Evolutionary conservation across 257 asterid genomes (phyloP), one percentile per base, ranked within the genome.

Genomic region (Solanum etuberosum): DNA sequence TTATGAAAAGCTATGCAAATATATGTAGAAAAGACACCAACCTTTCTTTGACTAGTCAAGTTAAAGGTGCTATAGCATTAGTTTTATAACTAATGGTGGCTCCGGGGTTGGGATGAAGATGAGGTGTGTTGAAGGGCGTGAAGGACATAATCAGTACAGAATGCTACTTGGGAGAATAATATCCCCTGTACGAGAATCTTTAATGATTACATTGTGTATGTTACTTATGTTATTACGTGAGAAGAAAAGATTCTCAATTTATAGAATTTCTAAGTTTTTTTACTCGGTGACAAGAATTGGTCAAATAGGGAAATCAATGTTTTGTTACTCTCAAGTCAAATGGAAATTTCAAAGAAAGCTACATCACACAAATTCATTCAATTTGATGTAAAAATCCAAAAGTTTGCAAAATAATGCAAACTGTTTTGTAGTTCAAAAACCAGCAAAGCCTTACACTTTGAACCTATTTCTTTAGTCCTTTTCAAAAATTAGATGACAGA

Each of bases 71-170:
- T 61, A 9, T 61, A n/a, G 29, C 68, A 57, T 20, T 21, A 57
- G 67, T 57, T 57, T 21, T 23, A 32, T 32, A 59, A 59, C 3
- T 23, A 23, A 59, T 23, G 6, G 14, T 0, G 14, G 3, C 68
- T 54, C 18, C 2, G 1, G 0, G 65, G 25, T 20, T 57, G 1
- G 65, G 0, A 20, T 7, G 65, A 57, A 57, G 65, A 57, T 21
- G 12, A 57, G 2, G 2, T 21, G 27, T 21, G 65, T 57, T 21
- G 0, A 0, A 57, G 0, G 65, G 11, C 0, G 0, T 57, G 5
- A 21, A 57, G 0, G 0, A 21, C 5, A 20, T 8, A 57, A 57
- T 57, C 13, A 57, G 12, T 57, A 20, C 27, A 57, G 0, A 21
- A 57, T 57, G 65, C 27, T 57, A 57, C 12, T 57, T 57, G 5